Base-by-base conservation (phyloP, 2,329 filamentous ascomycete genomes). In the Trichoderma atrobrunneum region DNA sequence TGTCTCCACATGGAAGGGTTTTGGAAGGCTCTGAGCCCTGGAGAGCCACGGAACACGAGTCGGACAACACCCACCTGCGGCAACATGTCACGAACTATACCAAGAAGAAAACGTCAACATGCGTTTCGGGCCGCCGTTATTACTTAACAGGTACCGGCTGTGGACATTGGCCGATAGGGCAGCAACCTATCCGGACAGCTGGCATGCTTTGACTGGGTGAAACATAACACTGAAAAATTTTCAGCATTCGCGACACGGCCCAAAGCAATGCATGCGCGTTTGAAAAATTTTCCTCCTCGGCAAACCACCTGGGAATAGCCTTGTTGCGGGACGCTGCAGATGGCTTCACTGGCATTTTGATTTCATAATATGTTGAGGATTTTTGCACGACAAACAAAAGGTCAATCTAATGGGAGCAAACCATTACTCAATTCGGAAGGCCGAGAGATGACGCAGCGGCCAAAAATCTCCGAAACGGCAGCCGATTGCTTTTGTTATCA, bases 1-100 rank as follows among this genome's bases (percentile, higher is more conserved):
- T n/a, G 24, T 30, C 71, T 70, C 71, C 71, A 72, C 71, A 70
- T 72, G 43, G 71, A 72, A 72, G 71, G 39, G 63, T 32, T 70
- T 70, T 72, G 65, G 71, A 72, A 72, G 64, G 30, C 39, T 70
- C 57, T 21, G 39, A 61, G 71, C 67, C 67, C 67, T 69, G 24
- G 39, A 36, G 32, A 56, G 57, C 71, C 65, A 56, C 28, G 54
- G 34, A 59, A 24, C 65, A 72, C 48, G 65, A 72, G 71, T 62
- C 71, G 48, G 51, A 60, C 30, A 54, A 30, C 48, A 61, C 30
- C 57, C 32, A 71, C 67, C 67, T n/a, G 48, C 28, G 36, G 57
- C 67, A 32, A 54, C 56, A 51, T 54, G 56, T 39, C 39, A 70
- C 56, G 21, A 62, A 70, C 57, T 30, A 62, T 51, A 16, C 28